phyloP scores from a whole-genome alignment of 805 yeast species.

The Debaryomyces hansenii region DNA sequence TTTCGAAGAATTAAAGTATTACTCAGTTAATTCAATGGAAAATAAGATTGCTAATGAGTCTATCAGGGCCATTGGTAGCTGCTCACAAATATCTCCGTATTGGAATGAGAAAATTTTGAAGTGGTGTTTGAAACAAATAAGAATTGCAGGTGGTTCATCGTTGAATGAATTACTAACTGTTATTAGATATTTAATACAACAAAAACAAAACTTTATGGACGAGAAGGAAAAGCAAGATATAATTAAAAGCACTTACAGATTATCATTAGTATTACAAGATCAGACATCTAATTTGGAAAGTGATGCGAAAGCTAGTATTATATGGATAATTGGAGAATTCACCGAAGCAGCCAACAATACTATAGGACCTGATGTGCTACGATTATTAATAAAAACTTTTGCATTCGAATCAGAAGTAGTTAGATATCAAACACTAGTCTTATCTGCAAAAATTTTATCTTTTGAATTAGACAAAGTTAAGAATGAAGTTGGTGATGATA shows the following conservation, averaged over 20 bases:
- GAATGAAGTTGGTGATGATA: constrained; percentile 14
- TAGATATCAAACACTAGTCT: constrained; percentile 66
- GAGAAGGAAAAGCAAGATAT: constrained; percentile 34
- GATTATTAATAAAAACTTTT: constrained; percentile 56
- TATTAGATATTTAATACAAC: constrained; percentile 69
- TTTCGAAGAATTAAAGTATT: constrained; percentile 63
- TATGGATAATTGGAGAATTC: constrained; percentile 92
- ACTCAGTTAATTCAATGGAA: constrained; percentile 22
- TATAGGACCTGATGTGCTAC: constrained; percentile 74
- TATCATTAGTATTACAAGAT: constrained; percentile 34
- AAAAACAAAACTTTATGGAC: constrained; percentile 28
- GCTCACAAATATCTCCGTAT: constrained; percentile 49
- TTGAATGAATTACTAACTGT: constrained; percentile 71
- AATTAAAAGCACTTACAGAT: constrained; percentile 52
- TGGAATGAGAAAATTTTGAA: constrained; percentile 56
- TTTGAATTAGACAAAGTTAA: constrained; percentile 49
- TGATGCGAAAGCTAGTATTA: constrained; percentile 74
- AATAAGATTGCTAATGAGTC: constrained; percentile 40
- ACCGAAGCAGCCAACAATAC: constrained; percentile 34
- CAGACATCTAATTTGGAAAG: constrained; percentile 20
- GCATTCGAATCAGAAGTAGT: constrained; percentile 56
- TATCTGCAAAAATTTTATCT: constrained; percentile 72
- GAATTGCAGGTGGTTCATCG: constrained; percentile 27
- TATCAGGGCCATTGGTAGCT: constrained; percentile 60
- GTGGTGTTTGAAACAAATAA: constrained; percentile 62